Conservation (phyloP, 176 grass and related monocot genomes). For the Lolium rigidum region DNA sequence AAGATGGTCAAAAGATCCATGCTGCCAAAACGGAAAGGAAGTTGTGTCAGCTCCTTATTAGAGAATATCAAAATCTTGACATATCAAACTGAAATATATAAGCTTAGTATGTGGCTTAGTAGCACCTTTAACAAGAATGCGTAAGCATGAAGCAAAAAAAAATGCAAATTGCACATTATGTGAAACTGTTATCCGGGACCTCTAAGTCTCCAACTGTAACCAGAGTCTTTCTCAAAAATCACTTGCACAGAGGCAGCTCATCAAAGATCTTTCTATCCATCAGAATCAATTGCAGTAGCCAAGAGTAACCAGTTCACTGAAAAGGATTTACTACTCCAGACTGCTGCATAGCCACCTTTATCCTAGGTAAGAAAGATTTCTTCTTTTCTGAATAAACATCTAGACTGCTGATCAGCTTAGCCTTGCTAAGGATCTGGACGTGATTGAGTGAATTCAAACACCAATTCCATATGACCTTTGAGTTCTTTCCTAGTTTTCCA, state of each 20-base stretch:
- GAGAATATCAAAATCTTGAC: conserved; percentile 22
- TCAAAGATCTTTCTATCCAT: not conserved
- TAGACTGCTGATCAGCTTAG: not conserved
- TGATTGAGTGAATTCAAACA: not conserved
- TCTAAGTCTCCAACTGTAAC: too few relatives aligned
- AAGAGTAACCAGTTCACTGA: not conserved
- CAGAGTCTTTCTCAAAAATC: too few relatives aligned
- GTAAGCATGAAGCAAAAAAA: conserved; percentile 9
- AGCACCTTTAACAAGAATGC: not conserved
- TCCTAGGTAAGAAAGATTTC: not conserved
- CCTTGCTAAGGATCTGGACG: not conserved
- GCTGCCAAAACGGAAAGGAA: conserved; percentile 52
- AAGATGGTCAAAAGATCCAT: conserved; percentile 89
- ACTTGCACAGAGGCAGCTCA: too few relatives aligned
- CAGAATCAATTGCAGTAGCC: not conserved
- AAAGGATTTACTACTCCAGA: not conserved
- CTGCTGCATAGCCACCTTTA: not conserved
- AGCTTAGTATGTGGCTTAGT: not conserved
- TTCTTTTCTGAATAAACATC: not conserved
- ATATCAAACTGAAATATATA: conserved; percentile 22
- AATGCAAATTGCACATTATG: not conserved
- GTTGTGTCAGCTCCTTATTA: conserved; percentile 18
- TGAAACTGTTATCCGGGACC: too few relatives aligned
- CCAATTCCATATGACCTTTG: not conserved
- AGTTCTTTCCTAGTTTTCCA: not conserved